phyloP scores from a whole-genome alignment of 202 grass and related monocot species.

The Schoenoplectus triqueter region DNA sequence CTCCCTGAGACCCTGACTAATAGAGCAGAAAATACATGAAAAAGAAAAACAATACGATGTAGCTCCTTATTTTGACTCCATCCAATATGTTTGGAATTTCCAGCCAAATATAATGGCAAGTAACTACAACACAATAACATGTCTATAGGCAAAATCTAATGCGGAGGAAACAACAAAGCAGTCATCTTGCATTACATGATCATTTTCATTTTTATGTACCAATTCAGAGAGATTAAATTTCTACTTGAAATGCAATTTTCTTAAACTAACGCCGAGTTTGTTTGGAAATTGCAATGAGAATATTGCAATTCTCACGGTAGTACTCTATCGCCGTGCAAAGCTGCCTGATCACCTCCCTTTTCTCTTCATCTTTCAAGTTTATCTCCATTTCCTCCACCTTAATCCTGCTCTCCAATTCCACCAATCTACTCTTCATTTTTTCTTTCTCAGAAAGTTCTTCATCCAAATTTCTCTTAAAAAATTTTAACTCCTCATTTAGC shows the following conservation, averaged over 20 bases:
- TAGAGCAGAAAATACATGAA: slow-evolving; percentile 5
- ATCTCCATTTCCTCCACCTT: slow-evolving; percentile 56
- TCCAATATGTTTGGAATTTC: neutral
- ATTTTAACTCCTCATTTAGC: slow-evolving; percentile 53
- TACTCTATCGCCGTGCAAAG: slow-evolving; percentile 71
- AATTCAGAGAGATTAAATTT: neutral
- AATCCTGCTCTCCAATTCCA: slow-evolving; percentile 48
- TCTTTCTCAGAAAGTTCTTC: slow-evolving; percentile 56
- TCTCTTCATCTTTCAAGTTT: slow-evolving; percentile 67
- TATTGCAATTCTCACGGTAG: slow-evolving; percentile 67
- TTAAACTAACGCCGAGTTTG: slow-evolving; percentile 16
- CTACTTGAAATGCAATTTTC: slow-evolving; percentile 26
- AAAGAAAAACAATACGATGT: slow-evolving; percentile 1
- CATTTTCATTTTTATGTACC: slow-evolving; percentile 9
- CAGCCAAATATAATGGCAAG: neutral
- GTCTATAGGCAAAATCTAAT: slow-evolving; percentile 19
- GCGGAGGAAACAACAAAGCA: neutral
- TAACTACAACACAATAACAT: slow-evolving; percentile 15
- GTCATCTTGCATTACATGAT: slow-evolving; percentile 12
- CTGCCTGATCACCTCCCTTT: slow-evolving; percentile 92
- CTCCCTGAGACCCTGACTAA: neutral
- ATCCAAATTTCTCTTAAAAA: slow-evolving; percentile 49
- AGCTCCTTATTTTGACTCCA: neutral
- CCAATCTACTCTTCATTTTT: slow-evolving; percentile 45
- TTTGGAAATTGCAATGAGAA: slow-evolving; percentile 47